Base-by-base conservation (phyloP, 768 basidiomycete genomes). In the Lactarius quietus region DNA sequence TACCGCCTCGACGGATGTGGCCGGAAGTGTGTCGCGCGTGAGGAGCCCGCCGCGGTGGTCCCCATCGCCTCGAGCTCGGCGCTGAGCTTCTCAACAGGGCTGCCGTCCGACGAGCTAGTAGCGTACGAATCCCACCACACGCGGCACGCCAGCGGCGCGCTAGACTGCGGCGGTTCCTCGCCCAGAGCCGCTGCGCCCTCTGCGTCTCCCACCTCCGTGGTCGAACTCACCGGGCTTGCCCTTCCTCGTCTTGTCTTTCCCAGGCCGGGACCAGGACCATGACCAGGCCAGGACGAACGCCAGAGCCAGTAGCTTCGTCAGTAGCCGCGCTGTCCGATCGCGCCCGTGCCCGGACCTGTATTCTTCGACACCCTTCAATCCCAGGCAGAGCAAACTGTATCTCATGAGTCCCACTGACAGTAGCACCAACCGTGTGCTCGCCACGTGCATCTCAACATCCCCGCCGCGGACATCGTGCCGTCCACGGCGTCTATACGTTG, bases 41-140 rank as follows among this genome's bases (percentile, higher is more conserved):
- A 81, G 78, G 66, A 82, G 82, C 52, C 86, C 77, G 3, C 86
- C 86, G 23, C 86, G 77, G 60, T 80, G 78, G 15, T 48, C 9
- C 65, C 68, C 60, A 78, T 71, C 18, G 75, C 71, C 36, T 78
- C 76, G 55, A 80, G 64, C 54, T 73, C 74, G 0, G 74, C 73
- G 10, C 70, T 73, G 15, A 80, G 64, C 45, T 73, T 78, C 55
- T 78, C 78, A 1, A 76, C 76, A 36, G 81, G 76, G 52, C 82
- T 82, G 3, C 81, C 80, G n/a, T 80, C 79, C 18, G 81, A 83
- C 2, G 82, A 84, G 68, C 78, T 83, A 8, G 79, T 77, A 6
- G 78, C 77, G 51, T 73, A 73, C 39, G 76, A 73, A n/a, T 73
- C 74, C 10, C 70, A 68, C 20, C 17, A 62, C 54, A 28, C 68